Evolutionary conservation across 345 rosid genomes (phyloP).

Genomic region (Heritiera littoralis): DNA sequence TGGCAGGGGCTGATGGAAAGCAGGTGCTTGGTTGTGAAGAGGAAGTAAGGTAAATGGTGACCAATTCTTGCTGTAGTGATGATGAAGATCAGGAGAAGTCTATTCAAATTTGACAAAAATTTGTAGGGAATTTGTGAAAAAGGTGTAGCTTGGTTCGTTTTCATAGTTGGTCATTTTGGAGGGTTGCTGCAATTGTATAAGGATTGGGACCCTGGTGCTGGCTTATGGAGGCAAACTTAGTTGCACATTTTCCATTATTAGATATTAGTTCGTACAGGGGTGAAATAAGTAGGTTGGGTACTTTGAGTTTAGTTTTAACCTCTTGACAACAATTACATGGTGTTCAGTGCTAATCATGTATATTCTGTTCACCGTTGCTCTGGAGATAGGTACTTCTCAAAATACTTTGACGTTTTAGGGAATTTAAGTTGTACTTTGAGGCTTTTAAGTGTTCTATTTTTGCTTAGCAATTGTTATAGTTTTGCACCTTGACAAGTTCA

Average conservation of each 20-base stretch:
- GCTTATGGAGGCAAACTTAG: not conserved
- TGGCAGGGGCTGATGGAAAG: slow-evolving; percentile 8
- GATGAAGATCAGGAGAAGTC: slow-evolving; percentile 33
- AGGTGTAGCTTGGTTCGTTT: slow-evolving; percentile 9
- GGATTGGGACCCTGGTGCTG: slow-evolving; percentile 18
- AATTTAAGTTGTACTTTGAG: slow-evolving; percentile 36
- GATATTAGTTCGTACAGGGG: slow-evolving; percentile 27
- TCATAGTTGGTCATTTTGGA: slow-evolving; percentile 7
- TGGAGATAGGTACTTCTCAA: slow-evolving; percentile 42
- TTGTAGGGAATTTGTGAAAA: slow-evolving; percentile 16
- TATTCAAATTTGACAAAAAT: slow-evolving; percentile 22
- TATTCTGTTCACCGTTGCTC: slow-evolving; percentile 34
- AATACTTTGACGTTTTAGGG: slow-evolving; percentile 34
- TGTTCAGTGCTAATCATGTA: slow-evolving; percentile 36
- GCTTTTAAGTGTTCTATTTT: slow-evolving; percentile 16
- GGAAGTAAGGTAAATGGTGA: slow-evolving; percentile 24
- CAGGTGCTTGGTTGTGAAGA: slow-evolving; percentile 23
- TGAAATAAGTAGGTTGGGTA: slow-evolving; percentile 33
- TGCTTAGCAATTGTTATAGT: not conserved
- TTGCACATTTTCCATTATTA: slow-evolving; percentile 15
- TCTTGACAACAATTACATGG: slow-evolving; percentile 34
- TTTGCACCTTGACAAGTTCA: slow-evolving; percentile 12
- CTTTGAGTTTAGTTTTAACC: slow-evolving; percentile 32
- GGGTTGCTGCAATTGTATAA: slow-evolving; percentile 19
- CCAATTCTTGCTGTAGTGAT: slow-evolving; percentile 24